phyloP scores from a whole-genome alignment of 495 filamentous ascomycete species.

The Xylaria sp. region DNA sequence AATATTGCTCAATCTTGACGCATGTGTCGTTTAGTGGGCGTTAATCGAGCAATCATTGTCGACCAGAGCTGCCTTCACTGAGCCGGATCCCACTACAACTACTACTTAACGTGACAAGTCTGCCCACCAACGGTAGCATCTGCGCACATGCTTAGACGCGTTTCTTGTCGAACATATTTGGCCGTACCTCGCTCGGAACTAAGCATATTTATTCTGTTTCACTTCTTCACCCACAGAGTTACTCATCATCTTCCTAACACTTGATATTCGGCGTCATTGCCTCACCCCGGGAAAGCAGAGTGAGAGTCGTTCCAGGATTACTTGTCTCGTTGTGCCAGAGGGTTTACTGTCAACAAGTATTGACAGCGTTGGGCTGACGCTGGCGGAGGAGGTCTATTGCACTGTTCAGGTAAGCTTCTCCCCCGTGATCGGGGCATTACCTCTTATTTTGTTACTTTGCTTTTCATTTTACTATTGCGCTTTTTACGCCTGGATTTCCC shows the following conservation, averaged over 20 bases:
- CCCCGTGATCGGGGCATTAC: not conserved
- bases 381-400: slow-evolving; percentile 1
- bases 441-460: not conserved
- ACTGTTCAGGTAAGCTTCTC: slow-evolving; percentile 13
- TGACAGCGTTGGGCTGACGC: not conserved
- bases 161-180: slow-evolving; percentile 39
- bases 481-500: not conserved
- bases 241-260: slow-evolving; percentile 2
- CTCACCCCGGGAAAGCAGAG: not conserved
- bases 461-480: not conserved
- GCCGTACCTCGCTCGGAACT: slow-evolving; percentile 28
- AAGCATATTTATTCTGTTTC: not conserved
- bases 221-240: not conserved
- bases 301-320: not conserved
- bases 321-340: not conserved
- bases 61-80: slow-evolving; percentile 30
- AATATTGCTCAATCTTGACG: slow-evolving; percentile 38
- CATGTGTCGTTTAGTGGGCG: slow-evolving; percentile 12
- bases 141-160: slow-evolving; percentile 36
- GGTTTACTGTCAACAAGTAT: not conserved
- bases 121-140: slow-evolving; percentile 21
- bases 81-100: slow-evolving; percentile 1
- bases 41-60: not conserved
- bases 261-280: slow-evolving; percentile 6
- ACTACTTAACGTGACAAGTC: not conserved